These are phyloP conservation scores for Chrysoporthe deuterocubensis DNA, from an alignment of 2,329 filamentous ascomycete genomes.

Conservation along the genomic window DNA sequence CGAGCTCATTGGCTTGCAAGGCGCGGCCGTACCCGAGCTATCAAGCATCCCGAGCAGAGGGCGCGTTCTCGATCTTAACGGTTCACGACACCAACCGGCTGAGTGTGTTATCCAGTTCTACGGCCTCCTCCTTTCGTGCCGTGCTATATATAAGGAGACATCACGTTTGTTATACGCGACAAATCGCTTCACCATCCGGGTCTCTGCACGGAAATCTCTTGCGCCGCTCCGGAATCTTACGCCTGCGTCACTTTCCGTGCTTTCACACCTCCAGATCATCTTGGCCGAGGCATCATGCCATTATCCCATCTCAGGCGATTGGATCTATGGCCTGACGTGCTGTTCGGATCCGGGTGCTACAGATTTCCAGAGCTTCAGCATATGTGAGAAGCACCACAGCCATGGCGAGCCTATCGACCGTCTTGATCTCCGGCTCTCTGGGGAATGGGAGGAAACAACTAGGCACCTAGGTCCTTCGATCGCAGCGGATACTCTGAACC, in stretches of 20 bases:
- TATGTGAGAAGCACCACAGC: neutral
- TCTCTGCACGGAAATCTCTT: conserved; percentile 1
- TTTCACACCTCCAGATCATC: conserved; percentile 25
- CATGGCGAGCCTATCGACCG: conserved; percentile 2
- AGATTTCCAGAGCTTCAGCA: neutral
- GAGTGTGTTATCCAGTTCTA: conserved; percentile 7
- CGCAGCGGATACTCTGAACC: conserved; percentile 12
- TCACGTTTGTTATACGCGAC: conserved; percentile 25
- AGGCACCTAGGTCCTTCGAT: conserved; percentile 14
- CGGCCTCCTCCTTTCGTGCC: conserved; percentile 28
- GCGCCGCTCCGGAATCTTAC: conserved; percentile 17
- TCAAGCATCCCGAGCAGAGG: too few relatives aligned
- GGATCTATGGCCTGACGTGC: neutral
- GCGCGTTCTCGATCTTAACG: neutral
- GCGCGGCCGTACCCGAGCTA: neutral
- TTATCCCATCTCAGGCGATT: too few relatives aligned
- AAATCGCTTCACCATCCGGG: conserved; percentile 25
- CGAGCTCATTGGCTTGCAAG: neutral
- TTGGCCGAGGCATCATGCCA: conserved; percentile 23
- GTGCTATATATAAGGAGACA: conserved; percentile 23
- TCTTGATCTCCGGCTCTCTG: conserved; percentile 11
- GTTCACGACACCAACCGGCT: too few relatives aligned
- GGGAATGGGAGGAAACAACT: conserved; percentile 17
- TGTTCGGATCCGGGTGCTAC: neutral
- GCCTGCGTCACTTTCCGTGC: conserved; percentile 6